Conservation (phyloP, 495 filamentous ascomycete genomes). For the Talaromyces borbonicus region DNA sequence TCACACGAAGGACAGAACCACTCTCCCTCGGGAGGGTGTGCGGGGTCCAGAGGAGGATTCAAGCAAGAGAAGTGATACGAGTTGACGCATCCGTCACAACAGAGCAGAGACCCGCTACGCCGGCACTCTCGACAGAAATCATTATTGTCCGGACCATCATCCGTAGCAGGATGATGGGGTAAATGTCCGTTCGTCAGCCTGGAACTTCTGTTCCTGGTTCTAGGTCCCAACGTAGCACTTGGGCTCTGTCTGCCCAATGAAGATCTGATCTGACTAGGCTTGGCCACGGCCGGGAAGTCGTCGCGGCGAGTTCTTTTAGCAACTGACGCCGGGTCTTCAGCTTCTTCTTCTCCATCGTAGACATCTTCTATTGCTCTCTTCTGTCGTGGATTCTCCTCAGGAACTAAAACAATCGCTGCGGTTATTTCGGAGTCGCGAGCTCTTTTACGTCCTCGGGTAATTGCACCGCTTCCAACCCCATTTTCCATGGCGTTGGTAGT, state of each 20-base stretch:
- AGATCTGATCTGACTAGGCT: constrained; percentile 19
- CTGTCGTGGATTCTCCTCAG: constrained; percentile 7
- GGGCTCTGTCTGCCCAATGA: constrained; percentile 12
- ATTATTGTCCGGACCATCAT: constrained; percentile 52
- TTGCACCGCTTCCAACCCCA: constrained; percentile 8
- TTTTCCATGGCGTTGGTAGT: constrained; percentile 13
- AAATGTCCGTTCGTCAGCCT: constrained; percentile 10
- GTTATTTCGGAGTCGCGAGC: constrained; percentile 5
- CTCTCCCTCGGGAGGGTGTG: constrained; percentile 55
- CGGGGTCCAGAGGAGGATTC: constrained; percentile 61
- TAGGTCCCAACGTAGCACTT: neutral
- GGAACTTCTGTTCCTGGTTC: constrained; percentile 7
- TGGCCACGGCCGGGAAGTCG: constrained; percentile 12
- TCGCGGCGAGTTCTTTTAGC: constrained; percentile 23
- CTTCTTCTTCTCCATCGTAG: constrained; percentile 6
- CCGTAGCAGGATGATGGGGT: neutral
- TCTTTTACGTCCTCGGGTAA: constrained; percentile 7
- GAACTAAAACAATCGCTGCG: neutral
- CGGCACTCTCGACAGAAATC: constrained; percentile 80
- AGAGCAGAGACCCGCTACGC: constrained; percentile 72
- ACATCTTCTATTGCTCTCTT: constrained; percentile 10
- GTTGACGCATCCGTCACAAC: constrained; percentile 82
- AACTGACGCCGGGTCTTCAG: constrained; percentile 5
- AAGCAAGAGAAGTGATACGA: constrained; percentile 83
- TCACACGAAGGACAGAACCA: constrained; percentile 80